A percentile compares a stretch with the other conserved stretches of the same genome.
These are phyloP conservation scores for Termitomyces sp. DNA, from an alignment of 768 basidiomycete species.

Conservation along the genomic window DNA sequence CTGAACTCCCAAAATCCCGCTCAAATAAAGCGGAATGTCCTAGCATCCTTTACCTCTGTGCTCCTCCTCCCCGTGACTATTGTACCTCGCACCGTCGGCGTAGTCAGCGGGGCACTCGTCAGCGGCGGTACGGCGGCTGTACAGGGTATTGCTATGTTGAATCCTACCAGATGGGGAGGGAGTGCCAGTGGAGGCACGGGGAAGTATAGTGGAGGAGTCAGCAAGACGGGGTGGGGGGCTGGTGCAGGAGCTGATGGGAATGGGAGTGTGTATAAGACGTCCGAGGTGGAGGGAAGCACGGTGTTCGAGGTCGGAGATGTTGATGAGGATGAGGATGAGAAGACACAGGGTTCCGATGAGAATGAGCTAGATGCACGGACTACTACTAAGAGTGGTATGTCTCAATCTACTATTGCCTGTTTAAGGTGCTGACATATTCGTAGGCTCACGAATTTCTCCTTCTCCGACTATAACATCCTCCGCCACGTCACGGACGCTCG, in stretches of 20 bases:
- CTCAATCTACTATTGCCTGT: not conserved
- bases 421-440: not conserved
- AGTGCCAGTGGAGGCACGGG: not conserved
- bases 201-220: slow-evolving; percentile 11
- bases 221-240: slow-evolving; percentile 17
- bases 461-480: slow-evolving; percentile 1
- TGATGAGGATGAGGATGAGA: slow-evolving; percentile 28
- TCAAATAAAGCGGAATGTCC: slow-evolving; percentile 85
- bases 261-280: slow-evolving; percentile 19
- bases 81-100: slow-evolving; percentile 77
- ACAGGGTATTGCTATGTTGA: slow-evolving; percentile 84
- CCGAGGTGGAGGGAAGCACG: slow-evolving; percentile 35
- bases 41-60: slow-evolving; percentile 87
- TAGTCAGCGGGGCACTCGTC: slow-evolving; percentile 61
- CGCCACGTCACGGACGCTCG: slow-evolving; percentile 2
- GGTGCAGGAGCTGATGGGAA: slow-evolving; percentile 16
- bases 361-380: slow-evolving; percentile 12
- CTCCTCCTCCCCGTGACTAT: slow-evolving; percentile 94
- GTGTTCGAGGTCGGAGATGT: slow-evolving; percentile 51
- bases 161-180: slow-evolving; percentile 84
- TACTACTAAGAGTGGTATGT: slow-evolving; percentile 5
- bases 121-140: slow-evolving; percentile 75
- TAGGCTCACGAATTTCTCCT: slow-evolving; percentile 4
- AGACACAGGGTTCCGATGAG: not conserved
- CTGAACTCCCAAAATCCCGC: slow-evolving; percentile 85